Conservation (phyloP, 78 protist species). For the Diacronema lutheri region DNA sequence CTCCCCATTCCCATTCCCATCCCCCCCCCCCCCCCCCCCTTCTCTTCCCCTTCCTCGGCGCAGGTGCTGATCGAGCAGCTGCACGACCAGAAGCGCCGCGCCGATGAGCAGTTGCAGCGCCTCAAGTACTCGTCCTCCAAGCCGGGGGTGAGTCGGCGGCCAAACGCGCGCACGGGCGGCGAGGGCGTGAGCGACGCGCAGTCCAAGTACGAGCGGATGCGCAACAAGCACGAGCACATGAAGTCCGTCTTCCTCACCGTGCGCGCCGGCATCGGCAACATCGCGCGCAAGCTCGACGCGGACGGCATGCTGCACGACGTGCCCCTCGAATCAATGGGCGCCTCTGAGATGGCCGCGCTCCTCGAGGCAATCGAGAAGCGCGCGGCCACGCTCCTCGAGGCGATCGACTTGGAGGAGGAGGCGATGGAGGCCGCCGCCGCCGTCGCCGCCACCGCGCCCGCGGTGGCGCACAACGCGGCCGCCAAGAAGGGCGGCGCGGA, state of each 20-base stretch:
- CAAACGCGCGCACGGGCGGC: background rate
- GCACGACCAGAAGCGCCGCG: background rate
- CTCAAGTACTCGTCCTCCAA: constrained; percentile 34
- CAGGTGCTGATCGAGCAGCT: constrained; percentile 30
- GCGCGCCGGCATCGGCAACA: constrained; percentile 54
- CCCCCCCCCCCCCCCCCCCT: no score
- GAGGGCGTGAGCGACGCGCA: constrained; percentile 4
- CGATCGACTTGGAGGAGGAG: background rate
- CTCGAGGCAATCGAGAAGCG: constrained; percentile 23
- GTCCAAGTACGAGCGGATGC: background rate
- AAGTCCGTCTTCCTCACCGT: constrained; percentile 21
- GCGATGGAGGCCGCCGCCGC: background rate
- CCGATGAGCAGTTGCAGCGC: constrained; percentile 27
- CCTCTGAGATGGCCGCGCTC: constrained; percentile 14
- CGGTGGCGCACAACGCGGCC: no score
- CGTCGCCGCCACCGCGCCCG: no score
- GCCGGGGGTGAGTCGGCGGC: constrained; percentile 39
- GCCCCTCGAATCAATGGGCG: background rate
- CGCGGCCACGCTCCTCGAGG: background rate
- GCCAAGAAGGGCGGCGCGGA: background rate
- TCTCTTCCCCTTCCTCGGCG: no score
- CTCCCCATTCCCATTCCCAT: no score
- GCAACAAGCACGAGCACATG: constrained; percentile 20
- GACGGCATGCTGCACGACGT: background rate
- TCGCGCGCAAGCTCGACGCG: constrained; percentile 31